A percentile compares a stretch with the other conserved stretches of the same genome.
These are phyloP conservation scores for Venturia aucupariae DNA, from an alignment of 2,329 filamentous ascomycete genomes.

Conservation along the genomic window DNA sequence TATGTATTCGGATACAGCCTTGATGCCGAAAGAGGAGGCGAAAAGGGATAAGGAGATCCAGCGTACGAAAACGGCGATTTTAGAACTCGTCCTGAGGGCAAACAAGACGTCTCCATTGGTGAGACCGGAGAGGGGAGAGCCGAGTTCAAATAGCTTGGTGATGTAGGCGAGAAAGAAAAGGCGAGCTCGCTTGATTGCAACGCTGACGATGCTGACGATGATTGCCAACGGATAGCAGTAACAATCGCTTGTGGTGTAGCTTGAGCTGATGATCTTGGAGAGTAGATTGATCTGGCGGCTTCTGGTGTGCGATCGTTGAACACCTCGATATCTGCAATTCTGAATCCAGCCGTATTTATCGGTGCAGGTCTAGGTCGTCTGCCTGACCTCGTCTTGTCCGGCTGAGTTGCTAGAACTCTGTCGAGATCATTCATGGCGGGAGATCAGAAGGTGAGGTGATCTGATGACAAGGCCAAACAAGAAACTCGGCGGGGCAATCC, in stretches of 20 bases:
- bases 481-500: neutral
- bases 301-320: neutral
- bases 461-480: neutral
- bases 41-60: slow-evolving; percentile 1
- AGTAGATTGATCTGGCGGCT: neutral
- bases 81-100: neutral
- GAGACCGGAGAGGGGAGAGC: neutral
- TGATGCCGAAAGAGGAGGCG: neutral
- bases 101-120: neutral
- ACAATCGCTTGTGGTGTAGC: neutral
- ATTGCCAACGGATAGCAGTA: neutral
- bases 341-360: neutral
- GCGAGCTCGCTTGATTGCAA: neutral
- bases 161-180: slow-evolving; percentile 4
- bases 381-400: neutral
- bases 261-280: neutral
- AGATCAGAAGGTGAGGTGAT: neutral
- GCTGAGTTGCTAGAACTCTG: neutral
- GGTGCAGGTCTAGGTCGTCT: neutral
- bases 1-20: neutral
- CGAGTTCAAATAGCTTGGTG: neutral
- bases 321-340: neutral
- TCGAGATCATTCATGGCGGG: neutral
- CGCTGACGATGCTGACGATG: neutral
- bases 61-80: neutral